These are phyloP conservation scores for Botrytis fabae DNA, from an alignment of 2,329 filamentous ascomycete genomes.

Conservation along the genomic window DNA sequence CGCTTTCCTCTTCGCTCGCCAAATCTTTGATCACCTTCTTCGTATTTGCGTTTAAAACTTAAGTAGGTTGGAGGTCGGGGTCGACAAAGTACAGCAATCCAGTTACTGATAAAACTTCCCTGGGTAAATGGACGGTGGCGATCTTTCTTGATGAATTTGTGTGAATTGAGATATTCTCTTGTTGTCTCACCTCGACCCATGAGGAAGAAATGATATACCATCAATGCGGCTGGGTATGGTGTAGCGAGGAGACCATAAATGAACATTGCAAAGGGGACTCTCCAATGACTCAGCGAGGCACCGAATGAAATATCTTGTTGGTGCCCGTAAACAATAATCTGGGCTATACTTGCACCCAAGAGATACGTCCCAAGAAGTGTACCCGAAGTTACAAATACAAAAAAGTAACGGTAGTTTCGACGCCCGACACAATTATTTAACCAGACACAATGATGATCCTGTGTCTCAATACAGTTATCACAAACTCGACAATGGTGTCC, in stretches of 20 bases:
- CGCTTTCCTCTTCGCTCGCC: slow-evolving; percentile 57
- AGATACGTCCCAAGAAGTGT: slow-evolving; percentile 76
- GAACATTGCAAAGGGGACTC: slow-evolving; percentile 83
- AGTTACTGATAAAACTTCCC: slow-evolving; percentile 72
- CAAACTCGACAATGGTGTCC: slow-evolving; percentile 96
- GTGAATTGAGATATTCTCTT: slow-evolving; percentile 90
- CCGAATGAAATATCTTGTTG: slow-evolving; percentile 67
- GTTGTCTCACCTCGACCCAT: slow-evolving; percentile 92
- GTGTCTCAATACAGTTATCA: slow-evolving; percentile 95
- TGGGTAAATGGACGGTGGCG: slow-evolving; percentile 89
- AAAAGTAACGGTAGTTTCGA: slow-evolving; percentile 98
- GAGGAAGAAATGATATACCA: slow-evolving; percentile 87
- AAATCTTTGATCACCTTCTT: slow-evolving; percentile 82
- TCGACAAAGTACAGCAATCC: slow-evolving; percentile 75
- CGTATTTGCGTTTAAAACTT: slow-evolving; percentile 75
- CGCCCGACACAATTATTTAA: slow-evolving; percentile 97
- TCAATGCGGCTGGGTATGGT: slow-evolving; percentile 80
- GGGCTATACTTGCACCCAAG: slow-evolving; percentile 73
- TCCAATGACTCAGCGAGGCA: slow-evolving; percentile 66
- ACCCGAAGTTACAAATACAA: slow-evolving; percentile 81
- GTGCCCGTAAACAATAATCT: slow-evolving; percentile 71
- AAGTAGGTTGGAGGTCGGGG: slow-evolving; percentile 88
- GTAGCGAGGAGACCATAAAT: slow-evolving; percentile 76
- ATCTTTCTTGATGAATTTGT: slow-evolving; percentile 92
- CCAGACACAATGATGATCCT: slow-evolving; percentile 99